Base-by-base conservation (phyloP, 2,329 filamentous ascomycete species). In the Fusarium sp. region DNA sequence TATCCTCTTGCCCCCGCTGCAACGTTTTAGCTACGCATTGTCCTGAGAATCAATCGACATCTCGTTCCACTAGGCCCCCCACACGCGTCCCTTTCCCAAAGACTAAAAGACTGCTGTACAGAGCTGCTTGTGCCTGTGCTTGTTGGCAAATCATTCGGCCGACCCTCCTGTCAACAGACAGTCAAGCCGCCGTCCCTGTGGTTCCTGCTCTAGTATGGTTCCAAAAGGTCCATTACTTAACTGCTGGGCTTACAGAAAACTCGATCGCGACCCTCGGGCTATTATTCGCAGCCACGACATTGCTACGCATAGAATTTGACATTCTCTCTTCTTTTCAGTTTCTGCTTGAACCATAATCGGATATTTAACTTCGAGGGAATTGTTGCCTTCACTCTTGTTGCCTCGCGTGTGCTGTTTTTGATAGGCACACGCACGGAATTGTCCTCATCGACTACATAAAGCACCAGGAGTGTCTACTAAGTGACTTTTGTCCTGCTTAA, bases 11-110 rank as follows among this genome's bases (percentile, higher is more conserved):
- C 45, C 45, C 57, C 49, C 62, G 28, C 52, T 51, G 40, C 52
- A 46, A 59, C 52, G 26, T 54, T 57, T 59, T 51, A 53, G 23
- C 64, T 52, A 32, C 17, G 39, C 54, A 49, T 59, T 53, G 62
- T 57, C 66, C 69, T 54, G 58, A 72, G 57, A 60, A 70, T 73
- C 68, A 71, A 71, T 71, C 61, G 64, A 73, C 65, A 73, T 70
- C 70, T 73, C 70, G 70, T 73, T 69, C 70, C 70, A 73, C 70
- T 58, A 53, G 24, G 45, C 58, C 69, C 46, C 69, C 66, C 70
- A 65, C 68, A 46, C 49, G 58, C 56, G 34, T 48, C 60, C 62
- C 56, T 70, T 60, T 61, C 28, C 28, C 36, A 44, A 24, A 38
- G 44, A 26, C 24, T 26, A 26, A 26, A 26, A 26, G 24, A 26